A percentile compares a stretch with the other conserved stretches of the same genome.
Conservation (phyloP, 257 asterid genomes). For the Primulina eburnea region DNA sequence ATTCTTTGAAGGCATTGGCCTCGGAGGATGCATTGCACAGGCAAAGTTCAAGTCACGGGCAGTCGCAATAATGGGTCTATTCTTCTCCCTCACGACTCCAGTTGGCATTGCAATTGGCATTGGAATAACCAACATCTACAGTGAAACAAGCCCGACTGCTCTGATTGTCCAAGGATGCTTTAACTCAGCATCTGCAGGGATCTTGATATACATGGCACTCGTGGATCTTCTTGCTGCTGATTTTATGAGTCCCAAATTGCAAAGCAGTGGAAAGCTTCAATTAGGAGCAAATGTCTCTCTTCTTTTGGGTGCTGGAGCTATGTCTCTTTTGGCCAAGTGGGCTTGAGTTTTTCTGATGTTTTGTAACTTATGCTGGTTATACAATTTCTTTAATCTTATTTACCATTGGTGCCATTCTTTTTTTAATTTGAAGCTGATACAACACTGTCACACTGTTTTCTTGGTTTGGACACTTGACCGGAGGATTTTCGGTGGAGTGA, state of each 20-base stretch:
- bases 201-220: constrained; percentile 36
- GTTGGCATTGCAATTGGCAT: constrained; percentile 29
- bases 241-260: constrained; percentile 35
- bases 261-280: constrained; percentile 23
- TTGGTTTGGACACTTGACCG: not conserved
- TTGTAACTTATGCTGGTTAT: not conserved
- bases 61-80: constrained; percentile 20
- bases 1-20: constrained; percentile 37
- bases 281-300: constrained; percentile 27
- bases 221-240: constrained; percentile 38
- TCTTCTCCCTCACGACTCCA: constrained; percentile 35
- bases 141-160: constrained; percentile 32
- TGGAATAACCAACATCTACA: constrained; percentile 29
- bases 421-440: not conserved
- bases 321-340: constrained; percentile 39
- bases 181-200: constrained; percentile 39
- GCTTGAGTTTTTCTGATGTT: constrained; percentile 18
- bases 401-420: too few species aligned
- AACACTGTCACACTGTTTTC: not conserved
- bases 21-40: constrained; percentile 36
- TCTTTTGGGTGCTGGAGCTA: constrained; percentile 33
- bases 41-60: constrained; percentile 28
- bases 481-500: too few species aligned
- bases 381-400: too few species aligned
- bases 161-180: constrained; percentile 34